A percentile compares a stretch with the other conserved stretches of the same genome.
Conservation (phyloP, 257 asterid genomes). For the Orobanche coerulescens region DNA sequence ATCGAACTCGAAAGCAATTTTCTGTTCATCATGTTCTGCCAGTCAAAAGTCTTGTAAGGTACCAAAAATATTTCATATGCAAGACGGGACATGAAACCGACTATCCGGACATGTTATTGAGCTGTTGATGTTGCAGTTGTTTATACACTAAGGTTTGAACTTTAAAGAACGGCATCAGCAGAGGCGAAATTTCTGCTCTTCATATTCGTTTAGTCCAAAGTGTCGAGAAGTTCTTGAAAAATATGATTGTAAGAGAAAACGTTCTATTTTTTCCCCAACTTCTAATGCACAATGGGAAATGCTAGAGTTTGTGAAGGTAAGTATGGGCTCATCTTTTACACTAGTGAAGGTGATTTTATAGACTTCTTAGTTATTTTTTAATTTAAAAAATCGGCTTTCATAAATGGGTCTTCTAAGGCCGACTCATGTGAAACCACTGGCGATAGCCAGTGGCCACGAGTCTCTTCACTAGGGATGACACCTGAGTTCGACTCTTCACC, state of each 20-base stretch:
- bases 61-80: background rate
- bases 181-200: too few relatives aligned
- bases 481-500: too few relatives aligned
- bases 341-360: too few relatives aligned
- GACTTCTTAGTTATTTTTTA: too few relatives aligned
- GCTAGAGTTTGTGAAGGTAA: background rate
- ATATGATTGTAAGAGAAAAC: background rate
- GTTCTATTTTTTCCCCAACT: background rate
- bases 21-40: background rate
- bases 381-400: too few relatives aligned
- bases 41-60: background rate
- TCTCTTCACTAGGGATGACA: too few relatives aligned
- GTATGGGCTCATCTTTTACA: background rate
- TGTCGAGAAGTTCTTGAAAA: background rate
- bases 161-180: constrained; percentile 7
- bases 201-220: background rate
- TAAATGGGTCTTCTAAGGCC: too few relatives aligned
- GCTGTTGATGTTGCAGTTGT: background rate
- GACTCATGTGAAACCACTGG: too few relatives aligned
- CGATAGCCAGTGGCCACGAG: too few relatives aligned
- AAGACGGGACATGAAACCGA: background rate
- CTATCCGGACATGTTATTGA: background rate
- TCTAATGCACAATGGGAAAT: background rate
- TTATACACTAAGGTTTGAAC: background rate
- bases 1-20: background rate